Evolutionary conservation across 1,284 basidiomycete genomes (phyloP).

Genomic region (Marasmius sp.): DNA sequence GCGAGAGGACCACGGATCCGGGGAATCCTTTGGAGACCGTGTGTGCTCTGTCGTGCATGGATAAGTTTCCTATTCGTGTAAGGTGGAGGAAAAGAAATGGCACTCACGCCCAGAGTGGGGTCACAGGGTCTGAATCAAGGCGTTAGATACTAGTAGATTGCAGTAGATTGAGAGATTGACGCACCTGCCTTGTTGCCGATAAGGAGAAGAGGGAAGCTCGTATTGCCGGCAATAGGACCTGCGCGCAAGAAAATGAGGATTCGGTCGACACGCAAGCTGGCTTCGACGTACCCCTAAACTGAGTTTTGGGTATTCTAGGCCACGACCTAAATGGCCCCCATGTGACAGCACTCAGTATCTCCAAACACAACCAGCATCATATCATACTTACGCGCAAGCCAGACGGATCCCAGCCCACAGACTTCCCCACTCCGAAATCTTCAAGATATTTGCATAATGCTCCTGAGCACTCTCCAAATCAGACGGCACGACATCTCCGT

Average conservation of each 20-base stretch:
- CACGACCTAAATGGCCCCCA: background rate
- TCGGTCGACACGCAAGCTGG: background rate
- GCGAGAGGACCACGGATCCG: slow-evolving; percentile 14
- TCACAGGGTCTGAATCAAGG: slow-evolving; percentile 7
- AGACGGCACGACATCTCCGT: background rate
- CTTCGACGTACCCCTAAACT: slow-evolving; percentile 11
- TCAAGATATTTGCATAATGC: background rate
- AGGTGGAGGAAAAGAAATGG: background rate
- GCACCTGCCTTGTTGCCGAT: slow-evolving; percentile 15
- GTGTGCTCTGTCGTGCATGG: slow-evolving; percentile 1
- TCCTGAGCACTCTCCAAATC: background rate
- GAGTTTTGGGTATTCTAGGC: slow-evolving; percentile 13
- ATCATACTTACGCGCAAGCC: slow-evolving; percentile 4
- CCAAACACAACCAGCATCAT: background rate
- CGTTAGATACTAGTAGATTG: background rate
- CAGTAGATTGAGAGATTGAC: background rate
- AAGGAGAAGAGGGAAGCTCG: slow-evolving; percentile 11
- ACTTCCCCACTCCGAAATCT: slow-evolving; percentile 11
- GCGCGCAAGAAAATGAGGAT: background rate
- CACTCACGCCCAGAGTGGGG: slow-evolving; percentile 4
- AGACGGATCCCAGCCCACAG: slow-evolving; percentile 12
- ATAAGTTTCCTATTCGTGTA: background rate
- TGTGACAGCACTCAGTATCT: too few relatives aligned
- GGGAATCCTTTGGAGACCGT: slow-evolving; percentile 10
- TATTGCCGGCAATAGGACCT: slow-evolving; percentile 15